Percentiles rank a stretch among this genome's conserved stretches.
Conservation (phyloP, 345 rosid species). For the Pugionium cornutum region DNA sequence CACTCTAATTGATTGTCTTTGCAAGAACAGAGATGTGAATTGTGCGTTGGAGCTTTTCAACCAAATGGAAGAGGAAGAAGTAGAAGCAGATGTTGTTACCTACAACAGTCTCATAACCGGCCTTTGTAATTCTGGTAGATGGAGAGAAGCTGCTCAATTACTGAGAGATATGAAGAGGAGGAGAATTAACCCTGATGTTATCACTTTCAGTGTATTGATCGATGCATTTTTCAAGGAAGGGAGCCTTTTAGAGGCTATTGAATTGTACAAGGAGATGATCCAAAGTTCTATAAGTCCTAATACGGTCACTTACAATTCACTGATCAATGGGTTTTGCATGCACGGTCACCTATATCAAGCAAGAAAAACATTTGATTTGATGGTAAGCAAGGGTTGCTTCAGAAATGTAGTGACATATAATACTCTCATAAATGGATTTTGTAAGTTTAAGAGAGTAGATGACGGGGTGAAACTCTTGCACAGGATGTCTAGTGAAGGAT, state of each 20-base stretch:
- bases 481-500: slow-evolving; percentile 22
- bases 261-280: slow-evolving; percentile 33
- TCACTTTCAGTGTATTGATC: slow-evolving; percentile 24
- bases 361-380: slow-evolving; percentile 3
- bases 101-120: slow-evolving; percentile 12
- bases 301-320: slow-evolving; percentile 22
- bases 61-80: slow-evolving; percentile 17
- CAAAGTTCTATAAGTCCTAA: slow-evolving; percentile 21
- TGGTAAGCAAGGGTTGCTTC: slow-evolving; percentile 1
- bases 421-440: slow-evolving; percentile 32
- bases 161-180: slow-evolving; percentile 27
- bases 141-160: slow-evolving; percentile 21
- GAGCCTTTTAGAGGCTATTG: slow-evolving; percentile 14
- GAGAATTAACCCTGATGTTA: slow-evolving; percentile 12
- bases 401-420: slow-evolving; percentile 28
- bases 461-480: slow-evolving; percentile 30
- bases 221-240: slow-evolving; percentile 13
- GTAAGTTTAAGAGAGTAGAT: slow-evolving; percentile 25
- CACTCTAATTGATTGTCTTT: slow-evolving; percentile 29
- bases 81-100: slow-evolving; percentile 22
- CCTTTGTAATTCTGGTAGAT: slow-evolving; percentile 22
- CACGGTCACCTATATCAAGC: slow-evolving; percentile 6
- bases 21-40: slow-evolving; percentile 15
- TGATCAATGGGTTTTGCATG: slow-evolving; percentile 32
- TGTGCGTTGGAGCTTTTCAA: slow-evolving; percentile 18